Evolutionary conservation across 768 basidiomycete species (phyloP), one percentile per base, ranked within the genome.

Genomic region (Stropharia rugosoannulata): DNA sequence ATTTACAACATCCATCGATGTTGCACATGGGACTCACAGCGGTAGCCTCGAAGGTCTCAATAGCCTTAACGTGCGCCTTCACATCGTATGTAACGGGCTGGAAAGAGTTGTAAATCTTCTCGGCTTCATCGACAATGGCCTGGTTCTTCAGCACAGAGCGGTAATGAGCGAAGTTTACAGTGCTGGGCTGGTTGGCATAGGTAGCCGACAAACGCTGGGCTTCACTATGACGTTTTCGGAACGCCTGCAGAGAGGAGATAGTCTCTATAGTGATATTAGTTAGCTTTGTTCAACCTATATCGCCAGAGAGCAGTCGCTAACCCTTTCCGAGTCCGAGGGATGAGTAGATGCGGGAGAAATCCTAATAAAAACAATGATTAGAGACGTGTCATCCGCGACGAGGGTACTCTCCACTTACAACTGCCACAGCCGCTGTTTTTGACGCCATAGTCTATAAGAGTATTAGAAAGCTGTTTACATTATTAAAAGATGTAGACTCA

Each of bases 11-110:
- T 44, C 29, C 13, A 38, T 29, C n/a, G 62, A 41, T 42, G 60
- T 59, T 53, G 22, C 22, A 22, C 22, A 22, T 22, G 4, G 27
- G 47, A 67, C 70, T 54, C 63, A 98, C 96, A 59, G 97, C 97
- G 76, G 95, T 97, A 58, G 84, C 80, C 81, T 98, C 93, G 72
- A 99, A 99, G 48, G 93, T 87, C 69, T 96, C 94, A 65, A 99
- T 97, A 43, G 93, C 94, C 75, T 94, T 96, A 74, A 97, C 70
- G 73, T 95, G 92, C 51, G 90, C 80, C 64, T 73, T 75, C 56
- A 95, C 90, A 68, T 99, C 96, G 74, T 98, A 98, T 2, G 92
- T 89, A 50, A 93, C 87, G 36, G 97, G 93, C 76, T 96, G 97
- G 81, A 97, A 98, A 35, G 84, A 84, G 58, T 80, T 86, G 64